Evolutionary conservation across 2,329 filamentous ascomycete species (phyloP).

Genomic region (Aureobasidium lini): DNA sequence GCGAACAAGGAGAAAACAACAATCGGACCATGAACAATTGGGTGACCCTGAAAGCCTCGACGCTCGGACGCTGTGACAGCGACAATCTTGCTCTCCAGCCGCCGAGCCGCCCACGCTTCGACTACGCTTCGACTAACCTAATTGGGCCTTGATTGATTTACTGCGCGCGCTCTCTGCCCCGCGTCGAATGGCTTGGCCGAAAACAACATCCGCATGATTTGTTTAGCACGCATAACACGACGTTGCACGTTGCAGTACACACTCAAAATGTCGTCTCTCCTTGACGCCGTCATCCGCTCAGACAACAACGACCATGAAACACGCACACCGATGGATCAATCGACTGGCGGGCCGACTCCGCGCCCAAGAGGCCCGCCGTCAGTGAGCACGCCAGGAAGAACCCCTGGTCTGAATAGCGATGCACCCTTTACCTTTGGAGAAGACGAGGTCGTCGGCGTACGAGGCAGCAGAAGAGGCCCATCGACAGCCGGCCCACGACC

Average conservation of each 20-base stretch:
- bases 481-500: slow-evolving; percentile 38
- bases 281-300: slow-evolving; percentile 44
- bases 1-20: background rate
- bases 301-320: slow-evolving; percentile 29
- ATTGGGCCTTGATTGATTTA: background rate
- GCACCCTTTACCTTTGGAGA: slow-evolving; percentile 48
- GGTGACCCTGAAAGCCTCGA: too few relatives aligned
- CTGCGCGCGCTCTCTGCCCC: background rate
- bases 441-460: slow-evolving; percentile 52
- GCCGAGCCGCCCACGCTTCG: too few relatives aligned
- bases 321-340: slow-evolving; percentile 20
- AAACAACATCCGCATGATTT: background rate
- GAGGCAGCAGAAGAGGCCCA: slow-evolving; percentile 35
- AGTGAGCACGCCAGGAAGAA: slow-evolving; percentile 35
- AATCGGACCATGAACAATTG: too few relatives aligned
- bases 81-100: too few relatives aligned
- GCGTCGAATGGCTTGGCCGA: background rate
- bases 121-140: too few relatives aligned
- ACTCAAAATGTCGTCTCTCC: slow-evolving; percentile 43
- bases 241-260: background rate
- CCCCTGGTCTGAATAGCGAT: slow-evolving; percentile 44
- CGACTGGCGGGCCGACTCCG: slow-evolving; percentile 32
- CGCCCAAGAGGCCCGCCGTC: slow-evolving; percentile 47
- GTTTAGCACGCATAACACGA: background rate
- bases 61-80: too few relatives aligned